A percentile compares a stretch with the other conserved stretches of the same genome.
These are phyloP conservation scores for Pestalotiopsis sp. DNA, from an alignment of 2,329 filamentous ascomycete species.

Conservation along the genomic window DNA sequence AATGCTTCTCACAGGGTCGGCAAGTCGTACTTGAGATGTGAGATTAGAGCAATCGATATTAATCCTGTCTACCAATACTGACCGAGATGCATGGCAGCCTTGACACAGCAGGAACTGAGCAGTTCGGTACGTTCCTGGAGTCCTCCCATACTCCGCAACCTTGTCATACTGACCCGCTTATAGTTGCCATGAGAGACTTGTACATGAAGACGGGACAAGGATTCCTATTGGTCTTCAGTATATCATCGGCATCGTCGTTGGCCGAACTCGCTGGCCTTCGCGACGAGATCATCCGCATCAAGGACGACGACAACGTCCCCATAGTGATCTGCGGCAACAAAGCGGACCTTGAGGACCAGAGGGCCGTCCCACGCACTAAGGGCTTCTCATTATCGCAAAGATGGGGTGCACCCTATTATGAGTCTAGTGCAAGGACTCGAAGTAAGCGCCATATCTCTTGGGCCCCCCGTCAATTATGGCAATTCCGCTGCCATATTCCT, in stretches of 20 bases:
- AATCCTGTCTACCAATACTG: slow-evolving; percentile 22
- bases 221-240: slow-evolving; percentile 90
- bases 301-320: slow-evolving; percentile 81
- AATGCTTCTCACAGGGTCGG: slow-evolving; percentile 62
- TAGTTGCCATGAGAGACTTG: slow-evolving; percentile 71
- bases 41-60: slow-evolving; percentile 34
- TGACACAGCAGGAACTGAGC: slow-evolving; percentile 88
- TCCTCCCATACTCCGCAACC: slow-evolving; percentile 11
- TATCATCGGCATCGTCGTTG: slow-evolving; percentile 82
- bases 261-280: slow-evolving; percentile 79
- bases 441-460: slow-evolving; percentile 45
- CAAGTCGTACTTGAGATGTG: slow-evolving; percentile 91
- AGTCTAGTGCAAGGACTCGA: slow-evolving; percentile 79
- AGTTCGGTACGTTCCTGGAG: slow-evolving; percentile 72
- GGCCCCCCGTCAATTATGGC: background rate
- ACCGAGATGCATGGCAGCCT: slow-evolving; percentile 54
- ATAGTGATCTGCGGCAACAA: slow-evolving; percentile 94
- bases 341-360: slow-evolving; percentile 84
- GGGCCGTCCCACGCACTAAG: slow-evolving; percentile 73
- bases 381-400: slow-evolving; percentile 84
- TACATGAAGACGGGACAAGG: slow-evolving; percentile 95
- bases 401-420: slow-evolving; percentile 91
- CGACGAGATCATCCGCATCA: slow-evolving; percentile 89
- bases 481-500: slow-evolving; percentile 11
- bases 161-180: slow-evolving; percentile 23